Conservation (phyloP, 1,284 basidiomycete species). For the Heimioporus punctisporus region DNA sequence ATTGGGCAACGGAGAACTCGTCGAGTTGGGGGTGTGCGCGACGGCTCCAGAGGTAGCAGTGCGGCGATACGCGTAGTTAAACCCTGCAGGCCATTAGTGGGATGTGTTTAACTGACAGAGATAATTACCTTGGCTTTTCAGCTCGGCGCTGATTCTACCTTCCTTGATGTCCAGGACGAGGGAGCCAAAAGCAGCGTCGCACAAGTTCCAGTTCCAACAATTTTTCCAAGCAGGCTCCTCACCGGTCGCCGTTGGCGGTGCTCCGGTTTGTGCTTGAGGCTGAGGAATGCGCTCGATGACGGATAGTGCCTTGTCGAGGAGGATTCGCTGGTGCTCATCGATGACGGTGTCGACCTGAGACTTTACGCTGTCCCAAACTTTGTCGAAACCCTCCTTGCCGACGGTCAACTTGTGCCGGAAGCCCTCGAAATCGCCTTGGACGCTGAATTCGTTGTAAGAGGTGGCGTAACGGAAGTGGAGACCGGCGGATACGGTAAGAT, state of each 20-base stretch:
- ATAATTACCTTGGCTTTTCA: conserved; percentile 84
- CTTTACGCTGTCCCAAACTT: conserved; percentile 95
- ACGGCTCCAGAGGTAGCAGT: conserved; percentile 53
- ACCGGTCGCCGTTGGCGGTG: conserved; percentile 51
- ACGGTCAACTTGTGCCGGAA: conserved; percentile 83
- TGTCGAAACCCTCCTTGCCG: conserved; percentile 86
- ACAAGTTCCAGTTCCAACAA: conserved; percentile 98
- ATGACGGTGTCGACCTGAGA: conserved; percentile 91
- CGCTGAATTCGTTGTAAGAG: conserved; percentile 97
- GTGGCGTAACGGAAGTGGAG: conserved; percentile 98
- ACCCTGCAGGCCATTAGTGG: conserved; percentile 53
- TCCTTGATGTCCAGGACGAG: conserved; percentile 91
- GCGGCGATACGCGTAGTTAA: conserved; percentile 95
- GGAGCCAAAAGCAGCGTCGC: conserved; percentile 92
- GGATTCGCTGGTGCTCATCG: conserved; percentile 87
- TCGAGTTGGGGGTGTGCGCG: conserved; percentile 43
- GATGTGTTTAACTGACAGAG: neutral
- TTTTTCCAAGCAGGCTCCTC: conserved; percentile 97
- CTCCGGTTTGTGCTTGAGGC: conserved; percentile 56
- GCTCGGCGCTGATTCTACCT: conserved; percentile 89
- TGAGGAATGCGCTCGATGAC: conserved; percentile 84
- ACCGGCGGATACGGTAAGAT: conserved; percentile 93
- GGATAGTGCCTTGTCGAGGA: conserved; percentile 89
- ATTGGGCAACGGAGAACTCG: conserved; percentile 38
- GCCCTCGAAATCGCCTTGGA: conserved; percentile 89